Conservation (phyloP, 768 basidiomycete genomes). For the Leccinellum rugosiceps region DNA sequence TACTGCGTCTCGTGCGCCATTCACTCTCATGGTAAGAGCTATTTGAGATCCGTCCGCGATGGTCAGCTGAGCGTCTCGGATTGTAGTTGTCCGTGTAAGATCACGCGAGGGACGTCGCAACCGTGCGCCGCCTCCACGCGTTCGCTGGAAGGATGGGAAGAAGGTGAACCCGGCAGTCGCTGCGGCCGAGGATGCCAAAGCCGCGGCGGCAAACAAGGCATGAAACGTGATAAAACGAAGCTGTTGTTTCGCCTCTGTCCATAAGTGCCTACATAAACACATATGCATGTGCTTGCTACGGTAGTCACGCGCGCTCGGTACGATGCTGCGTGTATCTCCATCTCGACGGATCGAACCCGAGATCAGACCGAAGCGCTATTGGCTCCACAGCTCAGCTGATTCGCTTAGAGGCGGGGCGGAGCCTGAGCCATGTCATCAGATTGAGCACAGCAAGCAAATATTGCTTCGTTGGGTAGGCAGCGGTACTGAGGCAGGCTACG, state of each 20-base stretch:
- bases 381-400: background rate
- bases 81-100: constrained; percentile 91
- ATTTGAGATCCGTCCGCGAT: background rate
- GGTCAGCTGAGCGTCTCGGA: background rate
- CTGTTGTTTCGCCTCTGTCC: constrained; percentile 1
- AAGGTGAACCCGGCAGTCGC: constrained; percentile 95
- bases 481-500: background rate
- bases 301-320: background rate
- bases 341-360: background rate
- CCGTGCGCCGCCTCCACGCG: constrained; percentile 93
- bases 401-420: background rate
- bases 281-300: background rate
- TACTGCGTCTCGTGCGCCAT: constrained; percentile 99
- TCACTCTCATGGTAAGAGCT: constrained; percentile 86
- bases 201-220: constrained; percentile 49
- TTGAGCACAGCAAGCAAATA: background rate
- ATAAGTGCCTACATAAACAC: background rate
- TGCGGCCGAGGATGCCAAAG: constrained; percentile 87
- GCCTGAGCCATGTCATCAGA: background rate
- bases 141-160: constrained; percentile 95
- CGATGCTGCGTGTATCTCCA: background rate
- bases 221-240: constrained; percentile 28
- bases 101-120: constrained; percentile 94
- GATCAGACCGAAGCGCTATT: background rate
- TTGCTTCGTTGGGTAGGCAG: background rate